Percentiles rank a stretch among this genome's conserved stretches.
Conservation (phyloP, 2,329 filamentous ascomycete species). For the Penicillium sp. region DNA sequence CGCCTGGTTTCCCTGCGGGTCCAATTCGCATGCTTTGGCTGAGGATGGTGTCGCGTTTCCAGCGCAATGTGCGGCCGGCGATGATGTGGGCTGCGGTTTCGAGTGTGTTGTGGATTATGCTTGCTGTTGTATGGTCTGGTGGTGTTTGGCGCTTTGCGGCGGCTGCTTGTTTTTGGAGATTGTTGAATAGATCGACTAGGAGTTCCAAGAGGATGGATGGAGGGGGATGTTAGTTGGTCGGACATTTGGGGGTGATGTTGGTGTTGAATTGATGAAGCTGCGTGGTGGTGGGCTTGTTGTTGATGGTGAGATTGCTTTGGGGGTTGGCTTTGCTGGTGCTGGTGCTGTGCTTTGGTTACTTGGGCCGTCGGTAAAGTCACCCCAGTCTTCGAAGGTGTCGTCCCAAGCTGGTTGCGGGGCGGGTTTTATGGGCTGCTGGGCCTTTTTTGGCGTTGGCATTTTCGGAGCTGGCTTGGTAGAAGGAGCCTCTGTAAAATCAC, state of each 20-base stretch:
- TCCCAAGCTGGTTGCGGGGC: conserved; percentile 17
- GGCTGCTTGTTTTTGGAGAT: conserved; percentile 61
- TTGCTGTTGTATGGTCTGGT: conserved; percentile 15
- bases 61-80: conserved; percentile 76
- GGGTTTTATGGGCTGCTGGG: conserved; percentile 6
- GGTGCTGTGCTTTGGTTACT: not conserved
- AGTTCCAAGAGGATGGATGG: conserved; percentile 75
- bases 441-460: conserved; percentile 4
- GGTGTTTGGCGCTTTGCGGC: conserved; percentile 50
- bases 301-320: conserved; percentile 5
- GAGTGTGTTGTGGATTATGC: conserved; percentile 28
- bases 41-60: conserved; percentile 82
- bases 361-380: conserved; percentile 20
- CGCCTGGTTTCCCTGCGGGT: conserved; percentile 63
- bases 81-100: conserved; percentile 71
- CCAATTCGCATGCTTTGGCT: conserved; percentile 84
- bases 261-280: conserved; percentile 11
- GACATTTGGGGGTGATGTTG: conserved; percentile 20
- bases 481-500: conserved; percentile 16
- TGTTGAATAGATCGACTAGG: conserved; percentile 65
- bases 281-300: conserved; percentile 8
- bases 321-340: not conserved
- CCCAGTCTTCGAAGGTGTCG: conserved; percentile 20
- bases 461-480: conserved; percentile 5
- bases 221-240: conserved; percentile 86